Evolutionary conservation across 2,329 filamentous ascomycete species (phyloP).

Genomic region (Achaetomium macrosporum): DNA sequence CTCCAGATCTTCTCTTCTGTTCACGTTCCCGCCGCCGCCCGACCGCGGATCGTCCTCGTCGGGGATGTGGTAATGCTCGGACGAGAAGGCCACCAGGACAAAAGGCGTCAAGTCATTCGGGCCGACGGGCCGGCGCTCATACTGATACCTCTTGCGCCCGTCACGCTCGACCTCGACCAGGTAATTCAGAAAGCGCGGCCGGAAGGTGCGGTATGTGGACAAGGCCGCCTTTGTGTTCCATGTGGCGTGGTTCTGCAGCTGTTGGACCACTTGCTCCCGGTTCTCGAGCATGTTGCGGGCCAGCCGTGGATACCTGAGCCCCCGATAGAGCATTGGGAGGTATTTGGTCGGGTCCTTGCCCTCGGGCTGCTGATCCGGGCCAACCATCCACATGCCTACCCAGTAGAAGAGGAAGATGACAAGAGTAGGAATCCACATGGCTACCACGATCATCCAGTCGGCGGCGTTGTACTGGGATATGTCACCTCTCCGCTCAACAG

Average conservation of each 20-base stretch:
- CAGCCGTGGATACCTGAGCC: slow-evolving; percentile 6
- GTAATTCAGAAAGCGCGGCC: slow-evolving; percentile 9
- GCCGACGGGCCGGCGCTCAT: background rate
- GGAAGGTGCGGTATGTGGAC: slow-evolving; percentile 8
- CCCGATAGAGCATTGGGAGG: slow-evolving; percentile 7
- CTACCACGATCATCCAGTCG: background rate
- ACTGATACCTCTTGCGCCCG: background rate
- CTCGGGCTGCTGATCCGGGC: background rate
- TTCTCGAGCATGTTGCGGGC: slow-evolving; percentile 13
- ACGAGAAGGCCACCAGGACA: slow-evolving; percentile 5
- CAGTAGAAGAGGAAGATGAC: background rate
- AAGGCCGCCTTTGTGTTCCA: background rate
- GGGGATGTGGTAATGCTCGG: slow-evolving; percentile 1
- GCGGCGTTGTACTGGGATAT: background rate
- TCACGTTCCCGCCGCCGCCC: background rate
- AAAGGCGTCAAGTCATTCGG: slow-evolving; percentile 7
- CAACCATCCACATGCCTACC: background rate
- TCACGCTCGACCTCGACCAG: background rate
- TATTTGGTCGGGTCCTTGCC: background rate
- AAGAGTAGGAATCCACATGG: background rate
- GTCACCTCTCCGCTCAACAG: background rate
- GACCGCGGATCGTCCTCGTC: background rate
- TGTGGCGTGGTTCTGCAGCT: background rate
- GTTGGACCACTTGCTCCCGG: background rate
- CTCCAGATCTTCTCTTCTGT: background rate